Conservation (phyloP, 225 moss, liverwort and hornwort genomes). For the Marchantia polymorpha region DNA sequence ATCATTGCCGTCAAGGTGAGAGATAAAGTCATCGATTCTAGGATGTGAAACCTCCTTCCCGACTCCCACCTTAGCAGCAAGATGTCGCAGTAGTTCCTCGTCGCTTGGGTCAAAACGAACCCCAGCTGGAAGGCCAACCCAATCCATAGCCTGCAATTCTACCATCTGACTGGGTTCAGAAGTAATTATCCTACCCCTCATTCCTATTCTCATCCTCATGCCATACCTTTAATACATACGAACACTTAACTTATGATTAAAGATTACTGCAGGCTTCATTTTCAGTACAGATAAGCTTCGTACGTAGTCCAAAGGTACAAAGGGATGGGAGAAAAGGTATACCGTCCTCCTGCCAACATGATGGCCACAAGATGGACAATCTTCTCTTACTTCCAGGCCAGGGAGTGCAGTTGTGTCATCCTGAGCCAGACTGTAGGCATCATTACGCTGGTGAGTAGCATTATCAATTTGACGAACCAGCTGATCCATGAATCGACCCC, state of each 20-base stretch:
- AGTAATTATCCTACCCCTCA: no score
- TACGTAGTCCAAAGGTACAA: neutral
- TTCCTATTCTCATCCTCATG: no score
- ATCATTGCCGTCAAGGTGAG: conserved; percentile 63
- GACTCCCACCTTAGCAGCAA: conserved; percentile 53
- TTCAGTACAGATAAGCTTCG: no score
- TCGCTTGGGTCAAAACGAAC: conserved; percentile 92
- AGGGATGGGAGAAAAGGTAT: neutral
- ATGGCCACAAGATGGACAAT: conserved; percentile 31
- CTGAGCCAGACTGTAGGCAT: neutral
- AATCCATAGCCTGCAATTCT: conserved; percentile 42
- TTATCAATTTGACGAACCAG: conserved; percentile 27
- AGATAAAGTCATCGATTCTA: conserved; percentile 63
- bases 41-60: conserved; percentile 44
- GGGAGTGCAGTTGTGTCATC: neutral
- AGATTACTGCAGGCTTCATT: no score
- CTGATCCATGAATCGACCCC: conserved; percentile 15
- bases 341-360: conserved; percentile 1
- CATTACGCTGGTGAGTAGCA: conserved; percentile 20
- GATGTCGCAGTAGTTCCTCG: conserved; percentile 74
- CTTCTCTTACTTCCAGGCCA: conserved; percentile 17
- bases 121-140: conserved; percentile 73
- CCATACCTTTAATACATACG: no score
- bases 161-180: neutral
- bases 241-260: no score